Evolutionary conservation across 306 rosid genomes (phyloP).

Genomic region (Gynostemma pentaphyllum): DNA sequence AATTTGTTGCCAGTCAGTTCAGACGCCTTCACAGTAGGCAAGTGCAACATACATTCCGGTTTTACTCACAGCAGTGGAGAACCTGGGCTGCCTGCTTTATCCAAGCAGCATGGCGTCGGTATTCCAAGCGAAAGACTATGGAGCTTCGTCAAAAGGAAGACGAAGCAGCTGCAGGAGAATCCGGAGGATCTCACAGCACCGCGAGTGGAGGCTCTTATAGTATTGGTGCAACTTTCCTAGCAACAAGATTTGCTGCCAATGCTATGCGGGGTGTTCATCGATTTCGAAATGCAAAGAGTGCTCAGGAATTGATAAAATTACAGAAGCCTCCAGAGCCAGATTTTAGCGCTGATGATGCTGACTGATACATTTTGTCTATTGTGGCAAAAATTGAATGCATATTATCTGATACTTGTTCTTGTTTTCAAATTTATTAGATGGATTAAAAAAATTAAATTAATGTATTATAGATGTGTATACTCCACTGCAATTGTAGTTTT

Average conservation of each 20-base stretch:
- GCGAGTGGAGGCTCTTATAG: constrained; percentile 54
- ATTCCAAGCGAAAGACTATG: constrained; percentile 64
- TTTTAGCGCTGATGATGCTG: constrained; percentile 75
- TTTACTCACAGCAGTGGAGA: constrained; percentile 97
- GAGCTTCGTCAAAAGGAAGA: constrained; percentile 78
- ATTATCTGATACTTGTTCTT: not conserved
- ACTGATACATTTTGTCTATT: constrained; percentile 19
- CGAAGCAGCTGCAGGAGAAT: constrained; percentile 31
- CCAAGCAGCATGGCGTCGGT: constrained; percentile 99
- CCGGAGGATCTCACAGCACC: constrained; percentile 30
- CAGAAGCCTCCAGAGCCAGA: constrained; percentile 99
- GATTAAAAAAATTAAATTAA: not conserved
- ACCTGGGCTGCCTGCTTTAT: constrained; percentile 99
- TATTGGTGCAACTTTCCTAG: constrained; percentile 79
- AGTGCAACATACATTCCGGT: constrained; percentile 96
- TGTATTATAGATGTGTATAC: constrained; percentile 3
- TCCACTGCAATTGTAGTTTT: not conserved
- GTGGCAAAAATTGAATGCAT: not conserved
- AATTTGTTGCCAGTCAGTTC: constrained; percentile 93
- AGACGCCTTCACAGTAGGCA: constrained; percentile 97
- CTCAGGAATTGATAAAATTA: constrained; percentile 69
- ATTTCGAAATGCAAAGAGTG: constrained; percentile 62
- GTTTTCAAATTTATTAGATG: not conserved
- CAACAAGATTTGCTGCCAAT: constrained; percentile 81
- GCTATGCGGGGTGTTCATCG: constrained; percentile 92